Evolutionary conservation across 805 yeast species (phyloP), one percentile per base, ranked within the genome.

Genomic region (Teunomyces aglyptinius): DNA sequence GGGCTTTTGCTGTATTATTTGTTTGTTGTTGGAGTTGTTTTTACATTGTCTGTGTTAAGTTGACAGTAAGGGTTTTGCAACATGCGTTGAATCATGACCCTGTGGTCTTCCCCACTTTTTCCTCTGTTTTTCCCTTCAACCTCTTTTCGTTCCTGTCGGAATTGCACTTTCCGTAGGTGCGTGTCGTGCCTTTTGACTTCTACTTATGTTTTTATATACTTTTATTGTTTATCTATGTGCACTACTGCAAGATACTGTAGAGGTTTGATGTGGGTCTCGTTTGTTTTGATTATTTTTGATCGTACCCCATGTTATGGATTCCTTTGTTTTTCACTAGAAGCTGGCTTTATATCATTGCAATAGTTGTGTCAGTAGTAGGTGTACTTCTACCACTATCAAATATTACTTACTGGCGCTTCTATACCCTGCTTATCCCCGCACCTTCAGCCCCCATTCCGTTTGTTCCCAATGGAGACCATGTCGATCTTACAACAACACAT

Each of bases 341-440:
- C 47, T 58, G 65, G 62, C 44, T 60, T 26, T 65, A 67, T 44
- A 24, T 58, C 5, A 13, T 54, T 5, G 45, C 60, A 6, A 16
- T 49, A 7, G 26, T 32, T 15, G 43, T 58, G 22, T 51, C 68
- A n/a, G 41, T 64, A n/a, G 42, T 63, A 22, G 47, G 53, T 2
- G 54, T 71, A 7, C 58, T 71, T 4, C 50, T 68, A 12, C 76
- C 77, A 3, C 47, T 70, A 8, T 64, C 76, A 5, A 39, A 66
- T 1, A 19, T 71, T 29, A 57, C 75, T 5, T 72, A 71, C 54
- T 46, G 57, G 29, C 61, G 63, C 43, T 70, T 71, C 52, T 70
- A 68, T 52, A 51, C 53, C 36, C 53, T 62, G 22, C 53, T 72
- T 11, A 61, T 72, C 4, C 77, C 77, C 1, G 47, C 49, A 2